phyloP scores from a whole-genome alignment of 1,139 yeast species.

The Tardiomyces depauwii region DNA sequence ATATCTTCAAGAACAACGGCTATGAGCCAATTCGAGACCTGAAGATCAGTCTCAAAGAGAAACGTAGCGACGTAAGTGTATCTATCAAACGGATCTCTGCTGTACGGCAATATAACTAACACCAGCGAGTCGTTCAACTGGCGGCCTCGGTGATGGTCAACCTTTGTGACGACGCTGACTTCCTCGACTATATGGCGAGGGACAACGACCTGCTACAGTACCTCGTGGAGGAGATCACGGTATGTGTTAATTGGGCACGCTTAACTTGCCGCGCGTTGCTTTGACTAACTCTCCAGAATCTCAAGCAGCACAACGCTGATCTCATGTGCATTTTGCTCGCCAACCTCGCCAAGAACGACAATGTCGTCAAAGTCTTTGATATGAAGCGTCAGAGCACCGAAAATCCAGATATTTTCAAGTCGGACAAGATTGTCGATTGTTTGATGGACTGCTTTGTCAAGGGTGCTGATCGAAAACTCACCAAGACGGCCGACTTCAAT shows the following conservation, averaged over 20 bases:
- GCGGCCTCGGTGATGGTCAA: conserved; percentile 60
- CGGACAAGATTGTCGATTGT: conserved; percentile 60
- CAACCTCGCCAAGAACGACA: conserved; percentile 72
- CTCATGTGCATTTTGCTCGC: conserved; percentile 75
- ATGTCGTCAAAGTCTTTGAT: conserved; percentile 45
- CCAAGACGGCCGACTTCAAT: conserved; percentile 65
- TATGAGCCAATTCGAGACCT: conserved; percentile 67
- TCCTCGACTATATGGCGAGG: conserved; percentile 49
- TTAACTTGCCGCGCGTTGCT: neutral
- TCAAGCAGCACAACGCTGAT: conserved; percentile 60
- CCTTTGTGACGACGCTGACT: conserved; percentile 57
- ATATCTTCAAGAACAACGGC: conserved; percentile 59
- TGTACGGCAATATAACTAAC: conserved; percentile 29
- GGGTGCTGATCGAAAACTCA: conserved; percentile 63
- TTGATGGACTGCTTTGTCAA: conserved; percentile 85
- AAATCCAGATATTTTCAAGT: conserved; percentile 37
- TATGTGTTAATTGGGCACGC: conserved; percentile 12
- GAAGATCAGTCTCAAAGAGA: conserved; percentile 36
- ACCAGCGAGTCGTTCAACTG: conserved; percentile 23
- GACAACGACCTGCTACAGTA: conserved; percentile 51
- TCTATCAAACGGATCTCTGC: too few relatives aligned
- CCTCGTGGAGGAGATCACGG: conserved; percentile 41
- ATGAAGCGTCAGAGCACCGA: conserved; percentile 8
- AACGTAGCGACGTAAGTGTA: neutral
- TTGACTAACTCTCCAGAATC: conserved; percentile 13